A percentile compares a stretch with the other conserved stretches of the same genome.
Evolutionary conservation across 1,139 yeast species (phyloP).

Genomic region (Debaryomyces sp.): DNA sequence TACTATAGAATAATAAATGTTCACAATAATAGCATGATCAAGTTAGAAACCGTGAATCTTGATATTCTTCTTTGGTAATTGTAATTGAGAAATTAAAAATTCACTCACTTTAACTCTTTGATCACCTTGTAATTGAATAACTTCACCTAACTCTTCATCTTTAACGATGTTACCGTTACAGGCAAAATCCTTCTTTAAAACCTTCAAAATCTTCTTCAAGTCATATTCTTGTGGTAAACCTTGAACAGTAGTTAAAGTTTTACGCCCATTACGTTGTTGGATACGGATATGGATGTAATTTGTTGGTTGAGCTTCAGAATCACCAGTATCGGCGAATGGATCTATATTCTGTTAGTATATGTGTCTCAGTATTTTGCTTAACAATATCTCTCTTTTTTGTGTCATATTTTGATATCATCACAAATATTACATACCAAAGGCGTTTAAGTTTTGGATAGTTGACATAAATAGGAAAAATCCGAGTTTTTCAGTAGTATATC

Average conservation of each 20-base stretch:
- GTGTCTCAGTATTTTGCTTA: background rate
- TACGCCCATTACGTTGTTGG: conserved; percentile 99
- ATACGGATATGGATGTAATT: conserved; percentile 98
- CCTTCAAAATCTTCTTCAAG: conserved; percentile 89
- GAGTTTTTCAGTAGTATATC: conserved; percentile 11
- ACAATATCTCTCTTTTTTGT: background rate
- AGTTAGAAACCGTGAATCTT: conserved; percentile 96
- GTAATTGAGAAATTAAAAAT: conserved; percentile 84
- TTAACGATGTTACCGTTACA: conserved; percentile 98
- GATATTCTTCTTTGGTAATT: conserved; percentile 92
- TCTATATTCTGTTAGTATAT: conserved; percentile 41
- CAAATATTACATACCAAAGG: conserved; percentile 66
- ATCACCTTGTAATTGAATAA: conserved; percentile 98
- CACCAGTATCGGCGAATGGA: conserved; percentile 99
- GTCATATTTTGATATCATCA: background rate
- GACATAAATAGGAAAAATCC: conserved; percentile 51
- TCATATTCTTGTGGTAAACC: conserved; percentile 97
- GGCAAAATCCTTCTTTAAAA: conserved; percentile 95
- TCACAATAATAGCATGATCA: conserved; percentile 4
- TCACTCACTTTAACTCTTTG: conserved; percentile 97
- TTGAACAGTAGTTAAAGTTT: conserved; percentile 97
- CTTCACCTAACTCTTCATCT: conserved; percentile 95
- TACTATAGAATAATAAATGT: conserved; percentile 6
- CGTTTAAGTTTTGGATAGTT: conserved; percentile 96
- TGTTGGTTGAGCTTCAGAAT: conserved; percentile 95